Base-by-base conservation (phyloP, 495 filamentous ascomycete genomes). In the Lasiosphaeris hirsuta region DNA sequence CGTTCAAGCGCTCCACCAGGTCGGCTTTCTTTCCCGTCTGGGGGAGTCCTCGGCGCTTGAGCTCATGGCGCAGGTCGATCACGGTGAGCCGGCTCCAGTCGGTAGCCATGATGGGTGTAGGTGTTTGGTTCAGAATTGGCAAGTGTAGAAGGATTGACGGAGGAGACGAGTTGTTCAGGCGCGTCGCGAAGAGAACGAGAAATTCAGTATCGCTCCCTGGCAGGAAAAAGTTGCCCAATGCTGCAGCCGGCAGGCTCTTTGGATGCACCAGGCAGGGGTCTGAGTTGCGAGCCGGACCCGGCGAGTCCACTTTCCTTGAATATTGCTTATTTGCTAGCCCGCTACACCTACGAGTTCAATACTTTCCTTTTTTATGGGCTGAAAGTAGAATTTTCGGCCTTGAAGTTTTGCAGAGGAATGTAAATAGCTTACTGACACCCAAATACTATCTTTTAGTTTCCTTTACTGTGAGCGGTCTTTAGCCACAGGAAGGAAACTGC, bases 71-170 rank as follows among this genome's bases (percentile, higher is more conserved):
- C 13, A 87, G 72, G 61, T 86, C 82, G 10, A 79, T 70, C 35
- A 87, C 84, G 61, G 81, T 87, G 48, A 84, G 67, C 51, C 74
- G 79, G 46, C 69, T 77, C 68, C 77, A 85, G 61, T 86, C 80
- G 23, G 76, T 76, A 72, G 82, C 79, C 72, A 76, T 79, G 23
- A 30, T 30, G 23, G 23, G 23, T 30, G 23, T 30, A 30, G 23
- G 5, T 30, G 23, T 44, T 51, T 68, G 51, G 54, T 56, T 18
- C 30, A 43, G 7, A n/a, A 40, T 49, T 54, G 36, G 15, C 17
- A 46, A 7, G 34, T 53, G 30, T 34, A 30, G 41, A 23, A 35
- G 33, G n/a, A 37, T 14, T 36, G 13, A 17, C n/a, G 23, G 39
- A 50, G 51, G 46, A 17, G 1, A 43, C 6, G n/a, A 10, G 23